Base-by-base conservation (phyloP, 1,284 basidiomycete genomes). In the Cutaneotrichosporon dermatis region DNA sequence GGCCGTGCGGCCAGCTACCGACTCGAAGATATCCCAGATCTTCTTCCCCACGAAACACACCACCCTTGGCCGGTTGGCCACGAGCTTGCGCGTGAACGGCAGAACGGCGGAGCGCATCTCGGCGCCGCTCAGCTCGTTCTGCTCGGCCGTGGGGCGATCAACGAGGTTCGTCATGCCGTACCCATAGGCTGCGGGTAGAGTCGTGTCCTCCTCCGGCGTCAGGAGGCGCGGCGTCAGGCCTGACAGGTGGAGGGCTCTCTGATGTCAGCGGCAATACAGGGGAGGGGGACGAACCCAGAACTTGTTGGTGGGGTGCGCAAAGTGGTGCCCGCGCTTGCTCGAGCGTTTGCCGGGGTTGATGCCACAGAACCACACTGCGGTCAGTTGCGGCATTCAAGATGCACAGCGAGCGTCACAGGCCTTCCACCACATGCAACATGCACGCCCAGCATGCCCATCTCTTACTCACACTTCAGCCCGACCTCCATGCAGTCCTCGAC, bases 41-140 rank as follows among this genome's bases (percentile, higher is more conserved):
- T 81, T 82, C 59, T 88, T 82, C 0, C 88, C 88, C 4, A 89
- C 85, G 67, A 89, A 88, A 65, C 86, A 87, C 0, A 88, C 81
- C 4, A 87, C 77, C 2, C 79, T 78, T 0, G 88, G 88, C 2
- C 80, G 80, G 61, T 80, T 79, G n/a, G 65, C 71, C 0, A 75
- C 66, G 34, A 90, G 75, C 69, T 89, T 90, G 4, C 61, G 63
- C 0, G 88, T 77, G 5, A 92, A 77, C 0, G 65, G 55, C 0
- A 82, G 80, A 0, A 85, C 84, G 4, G 80, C 76, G 0, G 78
- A 75, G 1, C 74, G 69, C 75, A 84, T 83, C 69, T 88, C 87
- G 2, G 74, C 65, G 4, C 69, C 72, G 0, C 83, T 83, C 0
- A 88, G 77, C 62, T 88, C 86, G n/a, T 76, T 81, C n/a, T 58